Percentiles rank a stretch among this genome's conserved stretches.
Conservation (phyloP, 1,284 basidiomycete species). For the Kwoniella shivajii region DNA sequence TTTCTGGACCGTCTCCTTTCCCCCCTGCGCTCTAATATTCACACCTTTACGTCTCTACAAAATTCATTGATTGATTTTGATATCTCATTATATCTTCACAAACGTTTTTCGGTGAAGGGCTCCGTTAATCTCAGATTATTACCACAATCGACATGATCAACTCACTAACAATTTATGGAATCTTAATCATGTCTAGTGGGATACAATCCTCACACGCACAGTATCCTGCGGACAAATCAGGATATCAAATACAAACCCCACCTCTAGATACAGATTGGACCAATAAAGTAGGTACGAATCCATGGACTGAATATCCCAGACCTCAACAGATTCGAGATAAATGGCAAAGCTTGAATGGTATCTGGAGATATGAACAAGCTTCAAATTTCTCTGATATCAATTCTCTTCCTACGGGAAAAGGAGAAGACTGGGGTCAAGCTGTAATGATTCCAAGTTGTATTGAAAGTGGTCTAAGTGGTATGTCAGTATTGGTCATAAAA, state of each 20-base stretch:
- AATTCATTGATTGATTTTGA: no score
- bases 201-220: no score
- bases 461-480: slow-evolving; percentile 28
- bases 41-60: no score
- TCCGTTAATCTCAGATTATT: no score
- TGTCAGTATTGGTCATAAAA: not conserved
- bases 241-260: slow-evolving; percentile 18
- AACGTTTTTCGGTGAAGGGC: no score
- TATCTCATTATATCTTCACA: no score
- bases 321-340: slow-evolving; percentile 22
- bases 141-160: no score
- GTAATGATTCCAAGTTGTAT: slow-evolving; percentile 30
- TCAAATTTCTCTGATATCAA: slow-evolving; percentile 6
- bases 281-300: slow-evolving; percentile 20
- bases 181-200: no score
- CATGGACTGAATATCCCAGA: slow-evolving; percentile 27
- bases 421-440: slow-evolving; percentile 3
- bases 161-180: no score
- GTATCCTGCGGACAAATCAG: slow-evolving; percentile 5
- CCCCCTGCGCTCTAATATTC: no score
- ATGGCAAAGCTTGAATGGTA: slow-evolving; percentile 28
- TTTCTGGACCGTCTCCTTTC: no score
- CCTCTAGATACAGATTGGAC: slow-evolving; percentile 29
- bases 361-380: slow-evolving; percentile 28
- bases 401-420: slow-evolving; percentile 8